phyloP scores from a whole-genome alignment of 768 basidiomycete species.

The Mycena galericulata region DNA sequence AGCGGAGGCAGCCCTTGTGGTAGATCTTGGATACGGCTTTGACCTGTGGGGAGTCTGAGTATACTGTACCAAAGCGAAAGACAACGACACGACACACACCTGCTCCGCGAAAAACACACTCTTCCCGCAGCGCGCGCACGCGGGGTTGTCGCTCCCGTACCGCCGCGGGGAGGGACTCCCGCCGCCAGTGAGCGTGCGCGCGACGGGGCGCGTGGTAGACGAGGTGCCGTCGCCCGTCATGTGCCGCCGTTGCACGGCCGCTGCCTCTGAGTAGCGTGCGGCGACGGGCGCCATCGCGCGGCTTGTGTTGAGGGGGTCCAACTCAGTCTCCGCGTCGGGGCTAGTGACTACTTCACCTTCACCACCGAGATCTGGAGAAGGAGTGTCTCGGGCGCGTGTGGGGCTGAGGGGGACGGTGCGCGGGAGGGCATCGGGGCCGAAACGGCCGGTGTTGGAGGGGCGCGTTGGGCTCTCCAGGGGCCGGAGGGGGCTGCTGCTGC shows the following conservation, averaged over 20 bases:
- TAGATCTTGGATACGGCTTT: conserved; percentile 86
- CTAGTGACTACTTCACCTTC: too few relatives aligned
- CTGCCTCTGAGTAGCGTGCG: conserved; percentile 32
- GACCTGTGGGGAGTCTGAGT: conserved; percentile 60
- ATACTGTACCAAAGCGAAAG: neutral
- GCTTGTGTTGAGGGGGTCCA: conserved; percentile 38
- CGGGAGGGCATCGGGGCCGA: conserved; percentile 59
- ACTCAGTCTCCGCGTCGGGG: conserved; percentile 47
- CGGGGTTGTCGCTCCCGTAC: conserved; percentile 70
- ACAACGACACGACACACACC: conserved; percentile 7
- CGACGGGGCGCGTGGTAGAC: conserved; percentile 28
- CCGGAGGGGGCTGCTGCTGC: conserved; percentile 41
- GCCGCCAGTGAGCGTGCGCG: conserved; percentile 51
- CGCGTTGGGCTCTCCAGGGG: conserved; percentile 19
- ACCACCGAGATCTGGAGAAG: too few relatives aligned
- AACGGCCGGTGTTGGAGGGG: conserved; percentile 54
- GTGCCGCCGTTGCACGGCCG: conserved; percentile 33
- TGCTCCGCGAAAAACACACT: conserved; percentile 69
- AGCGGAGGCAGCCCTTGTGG: conserved; percentile 84
- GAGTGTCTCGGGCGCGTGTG: conserved; percentile 36
- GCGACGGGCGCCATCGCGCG: conserved; percentile 28
- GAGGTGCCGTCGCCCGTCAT: conserved; percentile 37
- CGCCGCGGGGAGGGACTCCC: conserved; percentile 55
- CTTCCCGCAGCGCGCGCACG: conserved; percentile 77
- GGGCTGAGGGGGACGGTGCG: conserved; percentile 66